Evolutionary conservation across 164 flowering plant genomes (phyloP).

Genomic region (Nymphaea thermarum): DNA sequence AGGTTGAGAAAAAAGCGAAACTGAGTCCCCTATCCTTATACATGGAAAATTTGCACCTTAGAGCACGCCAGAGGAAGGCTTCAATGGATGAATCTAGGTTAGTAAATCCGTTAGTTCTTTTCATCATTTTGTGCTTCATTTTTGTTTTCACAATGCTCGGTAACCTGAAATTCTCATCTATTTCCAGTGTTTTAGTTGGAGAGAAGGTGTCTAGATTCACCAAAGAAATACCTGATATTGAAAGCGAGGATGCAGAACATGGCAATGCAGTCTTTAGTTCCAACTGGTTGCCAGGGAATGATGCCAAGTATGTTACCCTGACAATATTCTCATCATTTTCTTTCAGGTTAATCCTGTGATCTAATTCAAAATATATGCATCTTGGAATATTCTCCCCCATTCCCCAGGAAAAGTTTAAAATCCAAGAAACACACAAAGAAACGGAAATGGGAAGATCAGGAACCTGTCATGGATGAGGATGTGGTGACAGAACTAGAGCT

Average conservation of each 20-base stretch:
- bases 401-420: not conserved
- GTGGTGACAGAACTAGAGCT: constrained; percentile 52
- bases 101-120: not conserved
- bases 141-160: not conserved
- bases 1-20: constrained; percentile 64
- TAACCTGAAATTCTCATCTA: not conserved
- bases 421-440: constrained; percentile 13
- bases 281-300: constrained; percentile 61
- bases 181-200: constrained; percentile 70
- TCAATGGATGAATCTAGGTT: constrained; percentile 72
- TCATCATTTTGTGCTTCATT: not conserved
- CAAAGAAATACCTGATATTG: constrained; percentile 17
- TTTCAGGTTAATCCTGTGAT: not conserved
- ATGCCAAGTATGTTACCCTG: constrained; percentile 31
- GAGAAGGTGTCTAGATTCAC: constrained; percentile 44
- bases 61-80: constrained; percentile 52
- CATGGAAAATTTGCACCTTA: constrained; percentile 36
- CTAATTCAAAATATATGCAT: not conserved
- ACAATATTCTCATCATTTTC: not conserved
- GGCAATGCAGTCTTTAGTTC: constrained; percentile 49
- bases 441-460: constrained; percentile 9
- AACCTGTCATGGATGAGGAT: constrained; percentile 36
- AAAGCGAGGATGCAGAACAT: constrained; percentile 35
- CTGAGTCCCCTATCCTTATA: constrained; percentile 64
- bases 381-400: not conserved